These are phyloP conservation scores for Fusarium phyllophilum DNA, from an alignment of 2,329 filamentous ascomycete genomes.

Conservation along the genomic window DNA sequence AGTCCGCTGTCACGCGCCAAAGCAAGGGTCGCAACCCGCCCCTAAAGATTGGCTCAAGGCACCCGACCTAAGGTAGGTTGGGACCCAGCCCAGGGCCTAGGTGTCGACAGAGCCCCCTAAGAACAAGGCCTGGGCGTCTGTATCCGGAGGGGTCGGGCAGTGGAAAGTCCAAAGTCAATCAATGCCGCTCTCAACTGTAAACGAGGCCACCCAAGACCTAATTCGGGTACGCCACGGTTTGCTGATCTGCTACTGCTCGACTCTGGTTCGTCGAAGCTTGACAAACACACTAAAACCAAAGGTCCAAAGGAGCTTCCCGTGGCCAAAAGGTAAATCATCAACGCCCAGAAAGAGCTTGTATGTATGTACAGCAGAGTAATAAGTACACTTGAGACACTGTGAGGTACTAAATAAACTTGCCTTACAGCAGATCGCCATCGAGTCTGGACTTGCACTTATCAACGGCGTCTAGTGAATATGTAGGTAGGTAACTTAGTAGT, in stretches of 20 bases:
- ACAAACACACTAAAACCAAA: constrained; percentile 21
- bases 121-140: constrained; percentile 19
- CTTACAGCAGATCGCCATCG: neutral
- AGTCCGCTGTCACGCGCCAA: constrained; percentile 40
- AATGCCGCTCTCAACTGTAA: constrained; percentile 36
- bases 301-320: constrained; percentile 36
- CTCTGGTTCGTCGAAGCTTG: constrained; percentile 28
- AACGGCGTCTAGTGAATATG: constrained; percentile 15
- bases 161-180: constrained; percentile 13
- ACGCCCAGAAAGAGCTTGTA: neutral
- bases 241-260: constrained; percentile 35
- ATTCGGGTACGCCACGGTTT: constrained; percentile 29
- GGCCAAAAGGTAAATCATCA: constrained; percentile 16
- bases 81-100: constrained; percentile 22
- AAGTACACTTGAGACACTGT: constrained; percentile 14
- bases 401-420: neutral
- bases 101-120: neutral
- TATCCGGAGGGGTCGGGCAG: constrained; percentile 3
- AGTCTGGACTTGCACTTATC: constrained; percentile 16
- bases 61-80: neutral
- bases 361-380: neutral
- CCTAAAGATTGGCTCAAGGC: constrained; percentile 16
- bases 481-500: neutral
- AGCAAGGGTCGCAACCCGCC: constrained; percentile 30
- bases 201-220: constrained; percentile 41